Evolutionary conservation across 2,329 filamentous ascomycete species (phyloP).

Genomic region (Monosporascus sp.): DNA sequence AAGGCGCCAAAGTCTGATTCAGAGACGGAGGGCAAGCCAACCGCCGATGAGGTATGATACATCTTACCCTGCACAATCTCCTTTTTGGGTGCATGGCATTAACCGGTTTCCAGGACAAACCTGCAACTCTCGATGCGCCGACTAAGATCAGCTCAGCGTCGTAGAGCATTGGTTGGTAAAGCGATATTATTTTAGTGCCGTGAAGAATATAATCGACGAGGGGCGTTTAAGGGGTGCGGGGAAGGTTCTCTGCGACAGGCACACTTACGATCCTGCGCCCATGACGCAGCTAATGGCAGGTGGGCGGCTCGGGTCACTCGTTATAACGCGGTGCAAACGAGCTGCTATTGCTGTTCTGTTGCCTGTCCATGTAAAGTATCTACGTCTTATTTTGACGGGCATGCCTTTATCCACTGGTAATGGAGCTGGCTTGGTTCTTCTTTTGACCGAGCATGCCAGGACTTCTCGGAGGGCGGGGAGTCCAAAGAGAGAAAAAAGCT

Average conservation of each 20-base stretch:
- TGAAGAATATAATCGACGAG: slow-evolving; percentile 9
- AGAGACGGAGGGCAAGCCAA: slow-evolving; percentile 11
- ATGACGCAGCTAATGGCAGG: background rate
- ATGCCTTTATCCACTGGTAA: background rate
- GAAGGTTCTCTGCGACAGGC: background rate
- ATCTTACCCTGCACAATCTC: background rate
- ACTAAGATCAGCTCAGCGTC: slow-evolving; percentile 21
- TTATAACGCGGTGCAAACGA: background rate
- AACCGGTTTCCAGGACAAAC: slow-evolving; percentile 6
- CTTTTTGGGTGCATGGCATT: slow-evolving; percentile 1
- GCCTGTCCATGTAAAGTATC: background rate
- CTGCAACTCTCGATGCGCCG: slow-evolving; percentile 17
- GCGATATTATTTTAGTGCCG: slow-evolving; percentile 6
- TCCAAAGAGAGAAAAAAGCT: background rate
- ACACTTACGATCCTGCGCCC: background rate
- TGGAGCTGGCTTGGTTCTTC: background rate
- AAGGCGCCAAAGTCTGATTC: slow-evolving; percentile 12
- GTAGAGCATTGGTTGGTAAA: slow-evolving; percentile 7
- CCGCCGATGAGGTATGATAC: slow-evolving; percentile 27
- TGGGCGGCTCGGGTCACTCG: background rate
- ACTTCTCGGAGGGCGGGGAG: background rate
- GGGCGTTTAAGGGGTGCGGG: background rate
- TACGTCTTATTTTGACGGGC: background rate
- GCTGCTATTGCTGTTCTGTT: background rate
- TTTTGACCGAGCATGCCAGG: background rate